Evolutionary conservation across 768 basidiomycete species (phyloP).

Genomic region (Mycena rebaudengoi): DNA sequence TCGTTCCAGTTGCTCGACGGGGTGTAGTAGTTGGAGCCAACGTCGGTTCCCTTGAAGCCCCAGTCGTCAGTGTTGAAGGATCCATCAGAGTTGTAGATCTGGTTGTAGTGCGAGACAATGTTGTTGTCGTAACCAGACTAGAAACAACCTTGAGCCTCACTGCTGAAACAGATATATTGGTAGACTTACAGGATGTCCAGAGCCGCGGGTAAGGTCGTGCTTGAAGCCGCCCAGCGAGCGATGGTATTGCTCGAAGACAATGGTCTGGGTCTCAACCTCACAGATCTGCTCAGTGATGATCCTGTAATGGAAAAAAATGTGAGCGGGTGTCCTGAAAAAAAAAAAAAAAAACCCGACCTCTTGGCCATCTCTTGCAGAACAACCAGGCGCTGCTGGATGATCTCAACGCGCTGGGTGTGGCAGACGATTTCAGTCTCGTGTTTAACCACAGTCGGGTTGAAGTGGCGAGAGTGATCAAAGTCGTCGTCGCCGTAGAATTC

Average conservation of each 20-base stretch:
- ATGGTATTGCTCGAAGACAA: slow-evolving; percentile 53
- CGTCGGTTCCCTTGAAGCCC: slow-evolving; percentile 49
- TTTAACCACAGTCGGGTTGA: slow-evolving; percentile 43
- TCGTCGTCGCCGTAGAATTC: slow-evolving; percentile 55
- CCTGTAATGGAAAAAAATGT: slow-evolving; percentile 29
- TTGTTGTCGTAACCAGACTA: slow-evolving; percentile 49
- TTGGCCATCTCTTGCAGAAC: slow-evolving; percentile 59
- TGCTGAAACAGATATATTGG: not conserved
- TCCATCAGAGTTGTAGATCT: slow-evolving; percentile 46
- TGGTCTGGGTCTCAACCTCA: slow-evolving; percentile 59
- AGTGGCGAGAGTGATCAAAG: slow-evolving; percentile 48
- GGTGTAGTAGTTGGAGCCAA: slow-evolving; percentile 50
- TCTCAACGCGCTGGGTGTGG: slow-evolving; percentile 44
- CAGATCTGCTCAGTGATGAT: slow-evolving; percentile 58
- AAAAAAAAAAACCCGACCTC: slow-evolving; percentile 39
- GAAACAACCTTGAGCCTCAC: not conserved
- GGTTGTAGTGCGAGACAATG: slow-evolving; percentile 44
- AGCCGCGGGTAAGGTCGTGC: slow-evolving; percentile 49
- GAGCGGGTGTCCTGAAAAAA: not conserved
- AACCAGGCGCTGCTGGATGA: slow-evolving; percentile 57
- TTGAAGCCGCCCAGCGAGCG: slow-evolving; percentile 49
- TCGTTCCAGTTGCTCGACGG: slow-evolving; percentile 53
- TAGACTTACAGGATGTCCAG: slow-evolving; percentile 38
- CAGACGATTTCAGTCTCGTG: slow-evolving; percentile 50
- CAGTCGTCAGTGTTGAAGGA: slow-evolving; percentile 48